A percentile compares a stretch with the other conserved stretches of the same genome.
Evolutionary conservation across 2,329 filamentous ascomycete genomes (phyloP).

Genomic region (Tolypocladium album): DNA sequence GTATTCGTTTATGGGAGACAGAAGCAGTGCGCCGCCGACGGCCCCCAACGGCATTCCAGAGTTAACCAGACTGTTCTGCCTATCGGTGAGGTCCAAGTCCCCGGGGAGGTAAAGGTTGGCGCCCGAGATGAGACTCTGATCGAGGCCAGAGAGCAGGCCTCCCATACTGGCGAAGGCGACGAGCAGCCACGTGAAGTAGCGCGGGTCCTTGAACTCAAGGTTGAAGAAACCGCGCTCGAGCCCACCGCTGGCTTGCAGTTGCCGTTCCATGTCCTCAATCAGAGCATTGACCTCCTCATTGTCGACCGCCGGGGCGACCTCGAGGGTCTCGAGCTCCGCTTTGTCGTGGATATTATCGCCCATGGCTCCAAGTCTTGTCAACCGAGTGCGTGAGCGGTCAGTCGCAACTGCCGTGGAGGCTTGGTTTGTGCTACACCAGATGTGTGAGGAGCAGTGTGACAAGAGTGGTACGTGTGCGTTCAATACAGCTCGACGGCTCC

Average conservation of each 20-base stretch:
- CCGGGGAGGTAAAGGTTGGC: constrained; percentile 56
- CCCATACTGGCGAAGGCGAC: constrained; percentile 68
- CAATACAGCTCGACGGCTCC: neutral
- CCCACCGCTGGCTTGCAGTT: constrained; percentile 22
- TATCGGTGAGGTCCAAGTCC: constrained; percentile 42
- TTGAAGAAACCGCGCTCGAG: constrained; percentile 35
- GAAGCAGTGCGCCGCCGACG: constrained; percentile 56
- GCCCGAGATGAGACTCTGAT: constrained; percentile 63
- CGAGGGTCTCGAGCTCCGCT: constrained; percentile 21
- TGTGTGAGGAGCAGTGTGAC: neutral
- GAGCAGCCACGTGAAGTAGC: constrained; percentile 55
- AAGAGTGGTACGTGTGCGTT: neutral
- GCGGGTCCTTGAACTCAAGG: constrained; percentile 49
- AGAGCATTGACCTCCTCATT: constrained; percentile 26
- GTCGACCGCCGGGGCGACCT: constrained; percentile 22
- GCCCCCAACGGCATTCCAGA: constrained; percentile 63
- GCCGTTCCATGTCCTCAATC: constrained; percentile 29
- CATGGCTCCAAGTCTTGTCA: neutral
- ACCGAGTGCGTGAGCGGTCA: neutral
- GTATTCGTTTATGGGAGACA: constrained; percentile 57
- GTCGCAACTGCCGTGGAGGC: neutral
- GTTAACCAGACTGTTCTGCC: constrained; percentile 56
- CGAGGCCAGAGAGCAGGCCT: constrained; percentile 59
- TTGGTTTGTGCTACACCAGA: neutral
- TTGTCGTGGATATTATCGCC: constrained; percentile 10